Base-by-base conservation (phyloP, 2,329 filamentous ascomycete genomes). In the Cercospora sp. region DNA sequence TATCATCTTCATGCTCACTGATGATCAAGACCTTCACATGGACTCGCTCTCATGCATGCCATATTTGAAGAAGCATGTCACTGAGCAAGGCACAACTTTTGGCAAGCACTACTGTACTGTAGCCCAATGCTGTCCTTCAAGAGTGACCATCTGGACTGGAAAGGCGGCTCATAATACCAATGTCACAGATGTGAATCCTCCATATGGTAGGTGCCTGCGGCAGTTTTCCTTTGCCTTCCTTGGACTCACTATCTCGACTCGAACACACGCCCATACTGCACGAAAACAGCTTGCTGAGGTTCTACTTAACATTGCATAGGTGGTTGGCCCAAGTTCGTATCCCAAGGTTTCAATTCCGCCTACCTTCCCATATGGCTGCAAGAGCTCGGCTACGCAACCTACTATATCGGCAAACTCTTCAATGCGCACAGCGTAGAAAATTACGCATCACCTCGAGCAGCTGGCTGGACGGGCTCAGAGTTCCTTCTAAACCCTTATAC, bases 301-400 rank as follows among this genome's bases (percentile, higher is more conserved):
- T 55, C 12, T 3, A 28, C 12, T 49, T 7, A 1, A 55, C 49
- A n/a, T 28, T 18, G 3, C 49, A 26, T 30, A 80, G 84, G 86
- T 21, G 86, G 86, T 3, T 92, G 89, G 72, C 86, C 87, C 1
- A 91, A 91, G 73, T 90, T 92, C 66, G 80, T 91, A 13, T 80
- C 81, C 3, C 83, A 90, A 63, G 89, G 90, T 0, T 83, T 87
- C 68, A 91, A 92, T 67, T 84, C 89, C 1, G 85, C 89, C 40
- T 91, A 90, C 69, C 82, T 92, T 0, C 90, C 90, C 0, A 76
- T 92, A 0, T 92, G 90, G 89, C 79, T 93, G n/a, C 88, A 91
- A 71, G 77, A 85, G 3, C 86, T 85, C 0, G 89, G 89, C 0
- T 92, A 92, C 75, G 86, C 87, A 71, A 91, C 90, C 0, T 91